phyloP scores from a whole-genome alignment of 495 filamentous ascomycete species.

The Cercophora samala region DNA sequence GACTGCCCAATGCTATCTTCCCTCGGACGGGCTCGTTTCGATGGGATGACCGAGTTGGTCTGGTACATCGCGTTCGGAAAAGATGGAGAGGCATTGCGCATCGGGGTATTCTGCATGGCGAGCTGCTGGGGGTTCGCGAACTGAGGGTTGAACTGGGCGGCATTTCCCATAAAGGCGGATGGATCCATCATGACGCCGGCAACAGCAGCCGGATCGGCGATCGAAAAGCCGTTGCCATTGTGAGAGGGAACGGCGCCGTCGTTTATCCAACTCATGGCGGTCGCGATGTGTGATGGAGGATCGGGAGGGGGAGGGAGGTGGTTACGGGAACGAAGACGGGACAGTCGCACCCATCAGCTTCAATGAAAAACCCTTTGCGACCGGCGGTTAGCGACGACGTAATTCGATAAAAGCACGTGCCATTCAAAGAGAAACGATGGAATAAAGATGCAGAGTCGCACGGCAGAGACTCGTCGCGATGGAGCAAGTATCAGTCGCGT shows the following conservation, averaged over 20 bases:
- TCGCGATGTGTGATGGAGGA: conserved; percentile 21
- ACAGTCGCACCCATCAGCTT: conserved; percentile 47
- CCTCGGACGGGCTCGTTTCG: conserved; percentile 76
- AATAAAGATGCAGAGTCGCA: conserved; percentile 41
- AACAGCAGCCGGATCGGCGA: conserved; percentile 51
- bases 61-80: conserved; percentile 69
- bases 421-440: conserved; percentile 34
- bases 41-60: conserved; percentile 78
- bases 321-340: conserved; percentile 21
- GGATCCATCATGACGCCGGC: conserved; percentile 55
- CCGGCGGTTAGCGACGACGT: conserved; percentile 47
- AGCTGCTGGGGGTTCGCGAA: conserved; percentile 62
- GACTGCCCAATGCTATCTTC: conserved; percentile 84
- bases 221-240: conserved; percentile 74
- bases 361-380: conserved; percentile 31
- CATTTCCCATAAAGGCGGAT: conserved; percentile 51
- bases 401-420: conserved; percentile 29
- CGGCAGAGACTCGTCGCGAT: conserved; percentile 49
- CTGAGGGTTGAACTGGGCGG: conserved; percentile 52
- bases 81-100: conserved; percentile 75
- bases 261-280: conserved; percentile 77
- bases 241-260: conserved; percentile 70
- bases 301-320: conserved; percentile 15
- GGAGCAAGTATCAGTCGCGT: conserved; percentile 46
- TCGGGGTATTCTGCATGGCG: conserved; percentile 77